Evolutionary conservation across 306 rosid species (phyloP).

Genomic region (Begonia masoniana): DNA sequence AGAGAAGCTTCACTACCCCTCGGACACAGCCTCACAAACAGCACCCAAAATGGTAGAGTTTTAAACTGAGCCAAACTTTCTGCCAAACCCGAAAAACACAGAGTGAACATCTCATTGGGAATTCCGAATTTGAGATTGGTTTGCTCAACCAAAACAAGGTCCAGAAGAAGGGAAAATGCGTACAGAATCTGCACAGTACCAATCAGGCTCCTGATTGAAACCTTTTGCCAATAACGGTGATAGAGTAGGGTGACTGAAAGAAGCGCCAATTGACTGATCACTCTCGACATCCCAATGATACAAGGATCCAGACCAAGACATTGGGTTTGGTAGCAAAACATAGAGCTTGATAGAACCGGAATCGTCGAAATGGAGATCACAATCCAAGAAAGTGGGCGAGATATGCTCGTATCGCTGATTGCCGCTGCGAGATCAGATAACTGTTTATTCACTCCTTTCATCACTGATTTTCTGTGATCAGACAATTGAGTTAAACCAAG

Average conservation of each 20-base stretch:
- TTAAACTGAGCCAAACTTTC: conserved; percentile 75
- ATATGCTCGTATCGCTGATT: conserved; percentile 32
- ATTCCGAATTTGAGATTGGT: conserved; percentile 54
- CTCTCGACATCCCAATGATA: conserved; percentile 57
- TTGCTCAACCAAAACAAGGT: conserved; percentile 58
- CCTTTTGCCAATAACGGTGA: conserved; percentile 40
- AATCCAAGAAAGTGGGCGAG: conserved; percentile 53
- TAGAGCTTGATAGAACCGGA: conserved; percentile 68
- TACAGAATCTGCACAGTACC: conserved; percentile 43
- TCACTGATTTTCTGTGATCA: conserved; percentile 21
- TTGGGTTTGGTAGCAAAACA: conserved; percentile 83
- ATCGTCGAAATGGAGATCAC: conserved; percentile 62
- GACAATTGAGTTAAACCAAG: conserved; percentile 37
- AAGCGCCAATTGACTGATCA: conserved; percentile 67
- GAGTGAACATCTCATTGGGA: conserved; percentile 49
- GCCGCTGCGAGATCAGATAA: conserved; percentile 33
- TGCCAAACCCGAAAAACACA: conserved; percentile 62
- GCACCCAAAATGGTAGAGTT: conserved; percentile 67
- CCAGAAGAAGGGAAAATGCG: conserved; percentile 64
- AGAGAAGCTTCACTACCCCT: conserved; percentile 88
- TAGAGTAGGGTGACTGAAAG: conserved; percentile 56
- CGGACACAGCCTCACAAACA: conserved; percentile 56
- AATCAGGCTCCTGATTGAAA: conserved; percentile 51
- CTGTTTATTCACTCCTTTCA: conserved; percentile 38
- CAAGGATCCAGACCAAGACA: conserved; percentile 60